Conservation (phyloP, 164 flowering plant species). For the Magnolia kwangsiensis region DNA sequence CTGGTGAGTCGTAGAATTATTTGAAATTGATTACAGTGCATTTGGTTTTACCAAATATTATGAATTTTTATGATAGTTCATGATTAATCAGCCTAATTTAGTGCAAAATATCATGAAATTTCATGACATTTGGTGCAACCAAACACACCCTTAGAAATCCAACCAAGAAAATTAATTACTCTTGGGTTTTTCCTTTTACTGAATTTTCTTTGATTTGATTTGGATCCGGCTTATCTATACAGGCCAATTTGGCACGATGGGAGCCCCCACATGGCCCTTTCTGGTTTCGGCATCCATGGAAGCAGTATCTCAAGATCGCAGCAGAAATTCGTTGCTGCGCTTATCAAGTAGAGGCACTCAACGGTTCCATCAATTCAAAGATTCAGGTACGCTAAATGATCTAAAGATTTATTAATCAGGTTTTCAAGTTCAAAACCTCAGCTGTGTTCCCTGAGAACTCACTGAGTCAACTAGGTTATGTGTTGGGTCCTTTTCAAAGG, state of each 20-base stretch:
- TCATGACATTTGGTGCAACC: too few species aligned
- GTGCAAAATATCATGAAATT: too few species aligned
- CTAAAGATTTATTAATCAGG: too few species aligned
- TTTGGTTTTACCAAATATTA: too few species aligned
- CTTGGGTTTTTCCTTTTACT: not conserved
- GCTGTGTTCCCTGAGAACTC: too few species aligned
- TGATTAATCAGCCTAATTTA: too few species aligned
- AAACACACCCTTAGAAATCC: not conserved
- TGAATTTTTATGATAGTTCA: too few species aligned
- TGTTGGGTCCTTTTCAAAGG: too few species aligned
- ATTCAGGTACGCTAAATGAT: constrained; percentile 26
- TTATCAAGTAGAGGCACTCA: constrained; percentile 59
- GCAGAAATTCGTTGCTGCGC: constrained; percentile 51
- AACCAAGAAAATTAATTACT: not conserved
- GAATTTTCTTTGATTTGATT: not conserved
- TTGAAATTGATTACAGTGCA: too few species aligned
- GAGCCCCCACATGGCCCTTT: constrained; percentile 82
- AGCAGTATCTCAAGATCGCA: constrained; percentile 61
- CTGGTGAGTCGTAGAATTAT: constrained; percentile 32
- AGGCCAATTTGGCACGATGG: constrained; percentile 88
- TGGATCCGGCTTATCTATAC: not conserved
- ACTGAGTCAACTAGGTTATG: too few species aligned
- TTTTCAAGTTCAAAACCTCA: too few species aligned
- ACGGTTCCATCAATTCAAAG: constrained; percentile 45
- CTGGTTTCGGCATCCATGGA: constrained; percentile 70